Evolutionary conservation across 306 rosid species (phyloP).

Genomic region (Pyrus betulifolia): DNA sequence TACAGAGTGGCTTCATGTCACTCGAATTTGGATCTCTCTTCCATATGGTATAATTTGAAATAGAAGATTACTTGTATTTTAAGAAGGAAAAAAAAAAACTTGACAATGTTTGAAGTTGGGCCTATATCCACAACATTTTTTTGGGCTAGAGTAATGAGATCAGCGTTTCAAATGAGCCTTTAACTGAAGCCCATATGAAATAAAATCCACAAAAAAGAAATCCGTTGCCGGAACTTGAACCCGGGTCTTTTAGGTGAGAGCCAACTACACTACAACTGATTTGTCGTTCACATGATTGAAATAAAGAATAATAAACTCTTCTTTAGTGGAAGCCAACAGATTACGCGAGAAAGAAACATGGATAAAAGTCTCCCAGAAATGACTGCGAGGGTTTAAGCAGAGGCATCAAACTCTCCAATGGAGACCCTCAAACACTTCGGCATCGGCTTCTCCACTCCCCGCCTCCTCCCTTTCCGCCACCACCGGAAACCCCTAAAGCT

Average conservation of each 20-base stretch:
- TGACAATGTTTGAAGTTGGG: not conserved
- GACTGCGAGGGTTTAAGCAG: constrained; percentile 2
- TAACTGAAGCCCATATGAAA: not conserved
- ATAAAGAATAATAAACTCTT: fast-evolving
- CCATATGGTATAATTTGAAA: too few relatives aligned
- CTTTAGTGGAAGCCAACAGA: too few relatives aligned
- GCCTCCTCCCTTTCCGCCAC: constrained; percentile 10
- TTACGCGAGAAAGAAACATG: too few relatives aligned
- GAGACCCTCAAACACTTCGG: constrained; percentile 40
- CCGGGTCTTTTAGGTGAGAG: constrained; percentile 44
- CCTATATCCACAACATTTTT: not conserved
- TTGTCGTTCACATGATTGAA: too few relatives aligned
- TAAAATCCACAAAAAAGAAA: too few relatives aligned
- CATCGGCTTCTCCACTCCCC: constrained; percentile 36
- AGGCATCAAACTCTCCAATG: constrained; percentile 21
- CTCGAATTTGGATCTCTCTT: too few relatives aligned
- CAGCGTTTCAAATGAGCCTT: not conserved
- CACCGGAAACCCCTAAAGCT: constrained; percentile 20
- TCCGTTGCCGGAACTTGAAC: constrained; percentile 48
- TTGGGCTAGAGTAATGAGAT: not conserved
- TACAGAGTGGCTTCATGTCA: too few relatives aligned
- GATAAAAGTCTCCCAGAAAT: not conserved
- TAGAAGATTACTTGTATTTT: too few relatives aligned
- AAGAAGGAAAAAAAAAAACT: too few relatives aligned
- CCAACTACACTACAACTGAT: constrained; percentile 42